Evolutionary conservation across 2,329 filamentous ascomycete species (phyloP).

Genomic region (Corynespora cassiicola): DNA sequence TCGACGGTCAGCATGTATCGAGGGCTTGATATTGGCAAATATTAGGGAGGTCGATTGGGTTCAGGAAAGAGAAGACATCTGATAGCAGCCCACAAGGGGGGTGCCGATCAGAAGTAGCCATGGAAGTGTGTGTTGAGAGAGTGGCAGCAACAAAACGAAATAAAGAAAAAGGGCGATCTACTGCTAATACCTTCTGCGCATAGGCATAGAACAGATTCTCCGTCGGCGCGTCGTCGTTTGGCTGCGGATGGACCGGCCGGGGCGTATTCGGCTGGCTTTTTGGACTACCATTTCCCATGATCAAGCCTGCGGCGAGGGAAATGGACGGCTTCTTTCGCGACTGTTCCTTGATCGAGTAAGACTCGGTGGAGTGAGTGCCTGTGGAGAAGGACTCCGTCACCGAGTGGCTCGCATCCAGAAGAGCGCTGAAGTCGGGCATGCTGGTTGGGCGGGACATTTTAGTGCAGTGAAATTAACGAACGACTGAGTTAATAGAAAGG

Average conservation of each 20-base stretch:
- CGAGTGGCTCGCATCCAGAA: constrained; percentile 40
- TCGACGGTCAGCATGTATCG: constrained; percentile 16
- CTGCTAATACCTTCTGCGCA: constrained; percentile 41
- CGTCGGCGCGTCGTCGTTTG: constrained; percentile 14
- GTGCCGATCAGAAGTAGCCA: no score
- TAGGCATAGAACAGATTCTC: constrained; percentile 43
- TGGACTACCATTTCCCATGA: constrained; percentile 37
- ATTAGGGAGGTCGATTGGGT: no score
- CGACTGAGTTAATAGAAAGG: not conserved
- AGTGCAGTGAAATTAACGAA: not conserved
- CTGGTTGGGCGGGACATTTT: constrained; percentile 40
- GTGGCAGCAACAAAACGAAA: no score
- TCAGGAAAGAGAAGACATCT: no score
- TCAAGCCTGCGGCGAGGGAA: constrained; percentile 43
- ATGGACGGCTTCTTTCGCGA: constrained; percentile 40
- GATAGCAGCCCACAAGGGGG: no score
- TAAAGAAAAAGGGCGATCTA: no score
- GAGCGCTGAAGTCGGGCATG: constrained; percentile 41
- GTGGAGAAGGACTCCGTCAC: no score
- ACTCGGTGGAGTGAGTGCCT: constrained; percentile 18
- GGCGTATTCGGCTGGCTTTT: constrained; percentile 23
- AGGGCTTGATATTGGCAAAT: no score
- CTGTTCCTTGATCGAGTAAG: constrained; percentile 23
- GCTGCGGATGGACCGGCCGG: constrained; percentile 17
- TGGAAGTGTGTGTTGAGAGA: not conserved